Percentiles rank a stretch among this genome's conserved stretches.
phyloP scores from a whole-genome alignment of 129 eudicot species.

The Artemisia annua region DNA sequence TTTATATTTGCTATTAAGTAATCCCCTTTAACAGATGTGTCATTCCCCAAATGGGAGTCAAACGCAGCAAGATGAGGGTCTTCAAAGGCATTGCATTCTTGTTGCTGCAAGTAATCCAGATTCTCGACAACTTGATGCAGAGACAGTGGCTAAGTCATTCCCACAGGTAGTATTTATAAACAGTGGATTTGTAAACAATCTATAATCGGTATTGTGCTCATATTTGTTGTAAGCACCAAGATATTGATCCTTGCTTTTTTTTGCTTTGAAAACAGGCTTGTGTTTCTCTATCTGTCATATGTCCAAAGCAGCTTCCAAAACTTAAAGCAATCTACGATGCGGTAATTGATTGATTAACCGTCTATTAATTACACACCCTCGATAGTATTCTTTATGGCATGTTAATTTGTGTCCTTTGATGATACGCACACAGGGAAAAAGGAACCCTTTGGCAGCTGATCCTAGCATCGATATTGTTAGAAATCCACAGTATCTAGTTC shows the following conservation, averaged over 20 bases:
- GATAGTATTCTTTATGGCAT: no score
- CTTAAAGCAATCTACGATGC: conserved; percentile 17
- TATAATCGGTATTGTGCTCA: no score
- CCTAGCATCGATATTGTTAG: conserved; percentile 50
- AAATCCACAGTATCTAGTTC: conserved; percentile 57
- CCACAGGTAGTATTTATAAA: conserved; percentile 11
- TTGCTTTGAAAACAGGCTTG: conserved; percentile 18
- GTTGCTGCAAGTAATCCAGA: conserved; percentile 2
- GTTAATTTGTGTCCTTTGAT: no score
- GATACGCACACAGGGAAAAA: conserved; percentile 51
- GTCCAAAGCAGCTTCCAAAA: conserved; percentile 26
- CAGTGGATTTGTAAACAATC: no score
- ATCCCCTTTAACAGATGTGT: no score
- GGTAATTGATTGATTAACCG: no score
- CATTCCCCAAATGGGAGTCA: neutral
- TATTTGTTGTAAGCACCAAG: neutral
- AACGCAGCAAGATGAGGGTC: neutral
- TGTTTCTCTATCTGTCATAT: conserved; percentile 29
- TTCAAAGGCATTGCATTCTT: neutral
- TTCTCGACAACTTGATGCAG: conserved; percentile 7
- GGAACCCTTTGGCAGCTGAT: conserved; percentile 54
- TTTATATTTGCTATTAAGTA: no score
- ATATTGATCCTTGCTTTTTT: neutral
- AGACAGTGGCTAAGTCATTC: conserved; percentile 13
- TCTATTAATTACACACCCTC: no score